Conservation (phyloP, 495 filamentous ascomycete species). For the Annulohypoxylon maeteangense region DNA sequence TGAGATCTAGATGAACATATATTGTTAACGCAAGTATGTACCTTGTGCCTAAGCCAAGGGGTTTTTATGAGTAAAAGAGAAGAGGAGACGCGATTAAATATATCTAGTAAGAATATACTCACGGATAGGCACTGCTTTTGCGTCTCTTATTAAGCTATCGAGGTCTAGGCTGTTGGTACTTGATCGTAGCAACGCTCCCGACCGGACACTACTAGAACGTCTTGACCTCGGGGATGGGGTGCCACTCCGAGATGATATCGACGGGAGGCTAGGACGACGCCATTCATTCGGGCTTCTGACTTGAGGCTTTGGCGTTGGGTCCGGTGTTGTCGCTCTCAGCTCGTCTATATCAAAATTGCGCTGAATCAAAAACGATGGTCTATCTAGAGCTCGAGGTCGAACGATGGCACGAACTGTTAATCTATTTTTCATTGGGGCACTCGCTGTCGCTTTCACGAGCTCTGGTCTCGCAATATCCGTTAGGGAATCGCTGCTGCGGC, state of each 20-base stretch:
- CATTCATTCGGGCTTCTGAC: neutral
- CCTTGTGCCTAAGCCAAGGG: neutral
- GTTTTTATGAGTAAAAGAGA: neutral
- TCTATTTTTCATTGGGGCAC: slow-evolving; percentile 1
- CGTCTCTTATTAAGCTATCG: slow-evolving; percentile 44
- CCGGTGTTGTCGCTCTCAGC: slow-evolving; percentile 52
- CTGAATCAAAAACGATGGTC: slow-evolving; percentile 59
- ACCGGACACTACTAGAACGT: slow-evolving; percentile 33
- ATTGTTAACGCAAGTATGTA: neutral
- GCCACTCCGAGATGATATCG: neutral
- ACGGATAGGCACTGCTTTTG: slow-evolving; percentile 60
- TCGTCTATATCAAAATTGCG: slow-evolving; percentile 58
- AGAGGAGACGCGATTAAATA: neutral
- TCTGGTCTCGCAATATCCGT: slow-evolving; percentile 24
- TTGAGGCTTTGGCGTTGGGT: slow-evolving; percentile 22
- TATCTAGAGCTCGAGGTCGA: slow-evolving; percentile 52
- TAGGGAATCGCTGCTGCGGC: slow-evolving; percentile 38
- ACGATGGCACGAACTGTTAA: slow-evolving; percentile 61
- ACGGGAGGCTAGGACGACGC: slow-evolving; percentile 3
- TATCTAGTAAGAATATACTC: slow-evolving; percentile 39
- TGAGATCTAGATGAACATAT: slow-evolving; percentile 51
- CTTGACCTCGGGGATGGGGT: neutral
- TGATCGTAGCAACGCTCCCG: slow-evolving; percentile 21
- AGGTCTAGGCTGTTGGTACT: slow-evolving; percentile 9
- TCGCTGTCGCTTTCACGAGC: neutral